Base-by-base conservation (phyloP, 805 yeast species). In the Pichia scutulata region DNA sequence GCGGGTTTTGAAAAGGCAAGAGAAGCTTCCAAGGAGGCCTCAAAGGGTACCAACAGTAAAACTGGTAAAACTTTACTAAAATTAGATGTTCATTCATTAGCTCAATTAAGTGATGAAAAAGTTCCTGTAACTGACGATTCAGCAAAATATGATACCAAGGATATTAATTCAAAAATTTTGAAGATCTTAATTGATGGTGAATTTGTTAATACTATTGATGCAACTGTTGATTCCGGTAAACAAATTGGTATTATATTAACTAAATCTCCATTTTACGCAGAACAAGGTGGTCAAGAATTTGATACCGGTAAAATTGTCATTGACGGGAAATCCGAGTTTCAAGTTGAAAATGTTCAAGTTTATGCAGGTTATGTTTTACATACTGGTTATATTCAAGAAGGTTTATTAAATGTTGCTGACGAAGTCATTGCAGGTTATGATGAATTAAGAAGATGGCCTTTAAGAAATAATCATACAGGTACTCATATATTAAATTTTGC, bases 261-360 rank as follows among this genome's bases (percentile, higher is more conserved):
- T 66, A 85, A 81, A 68, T 88, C 98, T 24, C 93, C 95, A 67
- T 89, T 93, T 71, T 93, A 93, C 65, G 98, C 99, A 46, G 99
- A 93, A 73, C 95, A 88, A 71, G 99, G 99, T 81, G 99, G 99
- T 64, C 99, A 93, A 76, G 97, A 89, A 70, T 85, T 77, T 64
- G 99, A 93, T 67, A 86, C 95, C 41, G 99, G 99, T 70, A 85
- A 80, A 68, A 76, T 93, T 57, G 90, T 89, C 47, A 81, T 89
- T 61, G 97, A 90, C 64, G 97, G 95, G 43, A 71, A 71, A 58
- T 75, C 90, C 50, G 96, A 92, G 68, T 92, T 93, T 70, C 82
- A 80, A 52, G 98, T 93, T 52, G 84, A 82, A 56, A 89, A 93
- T 64, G 97, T 89, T 46, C 99, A 93, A 73, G 74, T 75, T 41